Base-by-base conservation (phyloP, 2,329 filamentous ascomycete species). In the Ceratocystis alfenasii region DNA sequence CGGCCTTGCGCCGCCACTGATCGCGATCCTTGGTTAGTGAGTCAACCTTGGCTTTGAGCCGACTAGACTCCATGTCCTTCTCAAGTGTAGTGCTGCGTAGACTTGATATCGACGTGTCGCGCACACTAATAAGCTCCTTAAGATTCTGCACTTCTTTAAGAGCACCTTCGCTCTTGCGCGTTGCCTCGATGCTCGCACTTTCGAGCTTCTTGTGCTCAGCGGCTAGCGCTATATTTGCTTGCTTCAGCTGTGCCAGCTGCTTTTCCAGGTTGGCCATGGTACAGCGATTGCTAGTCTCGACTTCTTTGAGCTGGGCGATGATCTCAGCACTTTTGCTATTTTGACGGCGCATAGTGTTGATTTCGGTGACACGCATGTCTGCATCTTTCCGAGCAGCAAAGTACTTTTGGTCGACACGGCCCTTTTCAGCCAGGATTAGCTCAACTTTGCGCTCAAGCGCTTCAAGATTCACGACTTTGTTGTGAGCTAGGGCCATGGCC, bases 361-460 rank as follows among this genome's bases (percentile, higher is more conserved):
- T 87, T 76, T 97, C 93, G 67, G 83, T 81, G 67, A 91, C 87
- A 63, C 90, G 83, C 57, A 88, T 87, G 72, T 97, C 93, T 72
- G 93, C 95, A 70, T 92, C 88, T 74, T 96, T 96, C 80, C 95
- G 91, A 7, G 92, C 90, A 0, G 89, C 90, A 74, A 97, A 97
- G 74, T 95, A 99, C 76, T 97, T 97, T 73, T 97, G 93, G 72
- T 99, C 94, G 1, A 93, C 93, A 75, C 96, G 97, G 69, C 87
- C 86, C 78, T 99, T 99, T 76, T 99, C 91, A 0, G 90, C 89
- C 50, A 84, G 84, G 22, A 95, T 78, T 28, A 88, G 80, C 20
- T 84, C 78, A 46, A 93, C 79, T 69, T 87, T 88, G 66, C 96
- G 91, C 76, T 97, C 92, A 72, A 90, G 78, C 3, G 82, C 80